Evolutionary conservation across 1,284 basidiomycete species (phyloP).

Genomic region (Ganoderma boninense): DNA sequence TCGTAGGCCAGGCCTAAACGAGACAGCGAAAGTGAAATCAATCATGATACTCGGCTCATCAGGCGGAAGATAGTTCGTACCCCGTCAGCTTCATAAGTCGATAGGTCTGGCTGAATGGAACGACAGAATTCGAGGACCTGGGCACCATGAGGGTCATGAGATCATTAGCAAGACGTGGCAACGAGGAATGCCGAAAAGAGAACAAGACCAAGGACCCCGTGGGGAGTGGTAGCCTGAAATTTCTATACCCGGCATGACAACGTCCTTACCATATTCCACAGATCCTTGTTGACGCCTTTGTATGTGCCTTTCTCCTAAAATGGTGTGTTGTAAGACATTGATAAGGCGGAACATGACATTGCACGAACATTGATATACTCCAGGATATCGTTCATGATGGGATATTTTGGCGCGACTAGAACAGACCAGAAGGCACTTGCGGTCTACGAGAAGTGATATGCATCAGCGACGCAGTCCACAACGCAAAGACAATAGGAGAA

Average conservation of each 20-base stretch:
- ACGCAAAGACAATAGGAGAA: not conserved
- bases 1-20: slow-evolving; percentile 77
- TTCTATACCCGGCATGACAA: not conserved
- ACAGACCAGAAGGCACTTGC: slow-evolving; percentile 79
- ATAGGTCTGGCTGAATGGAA: slow-evolving; percentile 64
- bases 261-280: slow-evolving; percentile 81
- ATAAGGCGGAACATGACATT: slow-evolving; percentile 4
- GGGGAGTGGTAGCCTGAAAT: not conserved
- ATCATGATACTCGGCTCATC: not conserved
- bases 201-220: slow-evolving; percentile 9
- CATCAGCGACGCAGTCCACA: not conserved
- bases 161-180: not conserved
- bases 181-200: slow-evolving; percentile 4
- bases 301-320: slow-evolving; percentile 66
- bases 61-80: slow-evolving; percentile 49
- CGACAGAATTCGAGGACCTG: slow-evolving; percentile 65
- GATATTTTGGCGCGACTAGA: slow-evolving; percentile 67
- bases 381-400: slow-evolving; percentile 67
- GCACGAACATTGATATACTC: slow-evolving; percentile 67
- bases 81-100: slow-evolving; percentile 75
- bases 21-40: slow-evolving; percentile 13
- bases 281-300: slow-evolving; percentile 81
- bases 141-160: not conserved
- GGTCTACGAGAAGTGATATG: slow-evolving; percentile 51
- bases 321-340: slow-evolving; percentile 9